Evolutionary conservation across 352 stramenopile genomes (phyloP), one percentile per base, ranked within the genome.

Genomic region (Achlya hypogyna): DNA sequence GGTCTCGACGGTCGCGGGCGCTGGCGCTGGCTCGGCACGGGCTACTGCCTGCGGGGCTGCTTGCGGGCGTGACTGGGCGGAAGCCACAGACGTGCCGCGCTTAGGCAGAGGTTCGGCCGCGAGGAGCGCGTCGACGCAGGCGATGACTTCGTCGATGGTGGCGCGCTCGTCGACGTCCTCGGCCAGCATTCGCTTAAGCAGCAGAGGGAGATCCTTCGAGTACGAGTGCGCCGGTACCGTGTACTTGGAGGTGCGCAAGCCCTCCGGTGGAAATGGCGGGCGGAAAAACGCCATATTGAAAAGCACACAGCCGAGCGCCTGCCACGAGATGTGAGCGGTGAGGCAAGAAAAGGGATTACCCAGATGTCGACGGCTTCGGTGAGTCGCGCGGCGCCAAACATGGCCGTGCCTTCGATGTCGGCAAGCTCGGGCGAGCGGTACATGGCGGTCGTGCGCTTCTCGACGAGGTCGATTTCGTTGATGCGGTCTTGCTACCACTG

Each of bases 351-450:
- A 69, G 31, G 16, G 32, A 8, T 86, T 4, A 84, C 80, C 89
- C 91, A 98, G 62, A 98, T 81, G 64, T 98, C 95, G 29, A 97
- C 89, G 66, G 91, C 74, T 70, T 98, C 78, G 1, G 85, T 95
- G 31, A 99, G 81, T 40, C 94, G 81, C 1, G 90, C 90, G 0
- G 88, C 79, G 71, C 96, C 91, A 74, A 98, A 99, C 82, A 93
- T 91, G 29, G 79, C 82, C 8, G 82, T 93, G 34, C 84, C 84
- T 71, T 93, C 82, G 4, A 99, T 81, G 73, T 99, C 96, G 0
- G 97, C 94, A 66, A 99, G 94, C 75, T 99, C 97, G 14, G 96
- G 97, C 1, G 95, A 96, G 12, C 96, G 88, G 71, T 98, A 99
- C 92, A 98, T 98, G 63, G 96, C 95, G 0, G 96, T 99, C 5